Conservation (phyloP, 805 yeast genomes). For the Cyberlindnera mrakii region DNA sequence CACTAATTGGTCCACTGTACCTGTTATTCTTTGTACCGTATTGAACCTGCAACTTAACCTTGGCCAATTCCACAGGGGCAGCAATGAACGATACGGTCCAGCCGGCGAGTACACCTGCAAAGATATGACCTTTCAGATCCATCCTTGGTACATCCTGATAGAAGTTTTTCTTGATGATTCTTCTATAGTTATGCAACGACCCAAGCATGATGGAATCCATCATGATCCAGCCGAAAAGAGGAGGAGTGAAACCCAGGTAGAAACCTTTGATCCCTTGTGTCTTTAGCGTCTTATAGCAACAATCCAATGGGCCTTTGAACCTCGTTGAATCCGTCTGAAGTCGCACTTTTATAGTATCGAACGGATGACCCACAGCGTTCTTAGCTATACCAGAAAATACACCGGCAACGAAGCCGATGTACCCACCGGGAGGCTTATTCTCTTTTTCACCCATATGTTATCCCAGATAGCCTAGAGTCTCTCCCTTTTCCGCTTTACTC, state of each 20-base stretch:
- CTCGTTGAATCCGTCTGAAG: constrained; percentile 70
- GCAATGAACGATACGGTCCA: constrained; percentile 94
- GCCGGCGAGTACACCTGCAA: constrained; percentile 78
- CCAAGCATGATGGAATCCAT: constrained; percentile 94
- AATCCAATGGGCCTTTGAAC: constrained; percentile 79
- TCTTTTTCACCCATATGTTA: too few relatives aligned
- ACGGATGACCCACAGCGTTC: constrained; percentile 89
- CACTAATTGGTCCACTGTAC: constrained; percentile 78
- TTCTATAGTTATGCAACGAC: constrained; percentile 70
- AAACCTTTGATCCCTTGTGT: constrained; percentile 77
- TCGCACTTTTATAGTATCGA: constrained; percentile 85
- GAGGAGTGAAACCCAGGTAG: constrained; percentile 90
- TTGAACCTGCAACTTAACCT: constrained; percentile 85
- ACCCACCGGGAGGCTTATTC: constrained; percentile 20
- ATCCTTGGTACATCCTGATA: constrained; percentile 55
- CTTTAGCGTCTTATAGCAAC: constrained; percentile 62
- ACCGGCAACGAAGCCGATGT: constrained; percentile 82
- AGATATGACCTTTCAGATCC: constrained; percentile 68
- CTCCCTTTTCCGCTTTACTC: too few relatives aligned
- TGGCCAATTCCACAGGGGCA: constrained; percentile 86
- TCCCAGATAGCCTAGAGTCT: too few relatives aligned
- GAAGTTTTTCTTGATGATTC: constrained; percentile 56
- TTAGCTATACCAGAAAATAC: constrained; percentile 82
- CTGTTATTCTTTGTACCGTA: constrained; percentile 66
- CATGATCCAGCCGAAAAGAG: constrained; percentile 86